A percentile compares a stretch with the other conserved stretches of the same genome.
Conservation (phyloP, 129 eudicot species). For the Rutidosis leptorrhynchoides region DNA sequence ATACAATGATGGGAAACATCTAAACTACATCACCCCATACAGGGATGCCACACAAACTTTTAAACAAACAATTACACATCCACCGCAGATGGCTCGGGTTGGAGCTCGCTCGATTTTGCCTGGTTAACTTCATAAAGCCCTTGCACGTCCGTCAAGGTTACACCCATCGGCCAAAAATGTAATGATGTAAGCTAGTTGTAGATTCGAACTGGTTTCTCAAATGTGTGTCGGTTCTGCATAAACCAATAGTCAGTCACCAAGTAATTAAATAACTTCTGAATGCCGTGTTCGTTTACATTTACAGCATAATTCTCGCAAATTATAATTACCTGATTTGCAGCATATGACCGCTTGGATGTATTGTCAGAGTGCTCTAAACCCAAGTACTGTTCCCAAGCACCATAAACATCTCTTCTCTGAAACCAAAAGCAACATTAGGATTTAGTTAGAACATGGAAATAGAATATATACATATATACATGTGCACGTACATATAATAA, state of each 20-base stretch:
- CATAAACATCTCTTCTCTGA: slow-evolving; percentile 74
- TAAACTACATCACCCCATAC: slow-evolving; percentile 34
- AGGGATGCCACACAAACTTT: slow-evolving; percentile 36
- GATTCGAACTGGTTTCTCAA: slow-evolving; percentile 70
- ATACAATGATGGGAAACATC: slow-evolving; percentile 31
- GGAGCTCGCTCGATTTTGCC: neutral
- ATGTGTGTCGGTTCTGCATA: slow-evolving; percentile 71
- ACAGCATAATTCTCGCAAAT: neutral
- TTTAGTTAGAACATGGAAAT: slow-evolving; percentile 6
- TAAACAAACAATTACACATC: slow-evolving; percentile 32
- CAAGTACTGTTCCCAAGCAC: slow-evolving; percentile 92
- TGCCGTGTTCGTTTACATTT: too few species aligned
- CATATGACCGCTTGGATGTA: slow-evolving; percentile 58
- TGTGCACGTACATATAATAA: neutral
- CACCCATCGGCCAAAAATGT: slow-evolving; percentile 14
- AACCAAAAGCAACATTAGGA: slow-evolving; percentile 18
- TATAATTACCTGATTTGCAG: slow-evolving; percentile 84
- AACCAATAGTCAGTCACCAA: neutral
- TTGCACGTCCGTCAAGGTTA: slow-evolving; percentile 12
- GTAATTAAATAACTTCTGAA: too few species aligned
- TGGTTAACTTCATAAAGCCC: slow-evolving; percentile 12
- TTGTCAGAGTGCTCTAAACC: slow-evolving; percentile 84
- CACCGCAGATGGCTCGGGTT: slow-evolving; percentile 17
- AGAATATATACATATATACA: slow-evolving; percentile 1
- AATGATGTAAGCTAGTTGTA: slow-evolving; percentile 44